These are phyloP conservation scores for Melastoma malabathricum DNA, from an alignment of 345 rosid genomes.

Conservation along the genomic window DNA sequence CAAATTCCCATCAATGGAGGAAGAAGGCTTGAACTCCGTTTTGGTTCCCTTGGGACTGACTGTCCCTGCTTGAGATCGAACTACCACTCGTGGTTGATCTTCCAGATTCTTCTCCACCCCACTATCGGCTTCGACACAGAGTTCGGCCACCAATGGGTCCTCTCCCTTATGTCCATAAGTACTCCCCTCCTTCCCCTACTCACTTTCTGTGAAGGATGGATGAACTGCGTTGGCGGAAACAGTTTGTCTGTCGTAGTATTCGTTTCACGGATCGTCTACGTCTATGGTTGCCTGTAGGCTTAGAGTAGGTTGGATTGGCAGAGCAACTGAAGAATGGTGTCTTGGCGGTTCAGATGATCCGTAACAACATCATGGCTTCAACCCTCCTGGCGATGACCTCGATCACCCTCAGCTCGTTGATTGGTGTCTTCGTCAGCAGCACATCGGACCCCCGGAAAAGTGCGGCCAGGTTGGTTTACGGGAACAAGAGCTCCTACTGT, in stretches of 20 bases:
- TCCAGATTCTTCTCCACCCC: conserved; percentile 22
- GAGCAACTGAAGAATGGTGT: conserved; percentile 62
- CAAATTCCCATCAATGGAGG: conserved; percentile 18
- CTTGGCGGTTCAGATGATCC: conserved; percentile 74
- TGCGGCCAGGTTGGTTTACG: conserved; percentile 36
- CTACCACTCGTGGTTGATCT: conserved; percentile 42
- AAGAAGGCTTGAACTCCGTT: conserved; percentile 24
- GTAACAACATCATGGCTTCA: conserved; percentile 97
- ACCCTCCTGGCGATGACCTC: conserved; percentile 88
- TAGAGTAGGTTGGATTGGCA: background rate
- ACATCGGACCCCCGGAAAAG: conserved; percentile 30
- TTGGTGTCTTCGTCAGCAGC: conserved; percentile 73
- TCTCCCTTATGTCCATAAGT: conserved; percentile 56
- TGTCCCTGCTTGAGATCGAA: conserved; percentile 14
- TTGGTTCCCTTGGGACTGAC: conserved; percentile 36
- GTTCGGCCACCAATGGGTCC: conserved; percentile 76
- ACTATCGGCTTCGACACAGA: conserved; percentile 72
- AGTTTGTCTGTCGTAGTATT: no score
- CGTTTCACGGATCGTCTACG: no score
- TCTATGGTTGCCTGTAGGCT: no score
- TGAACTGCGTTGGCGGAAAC: no score
- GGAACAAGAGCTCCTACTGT: conserved; percentile 40
- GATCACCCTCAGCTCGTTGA: conserved; percentile 79
- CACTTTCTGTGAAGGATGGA: background rate
- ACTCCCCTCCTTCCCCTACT: conserved; percentile 2